Evolutionary conservation across 1,284 basidiomycete species (phyloP).

Genomic region (Tausonia pullulans): DNA sequence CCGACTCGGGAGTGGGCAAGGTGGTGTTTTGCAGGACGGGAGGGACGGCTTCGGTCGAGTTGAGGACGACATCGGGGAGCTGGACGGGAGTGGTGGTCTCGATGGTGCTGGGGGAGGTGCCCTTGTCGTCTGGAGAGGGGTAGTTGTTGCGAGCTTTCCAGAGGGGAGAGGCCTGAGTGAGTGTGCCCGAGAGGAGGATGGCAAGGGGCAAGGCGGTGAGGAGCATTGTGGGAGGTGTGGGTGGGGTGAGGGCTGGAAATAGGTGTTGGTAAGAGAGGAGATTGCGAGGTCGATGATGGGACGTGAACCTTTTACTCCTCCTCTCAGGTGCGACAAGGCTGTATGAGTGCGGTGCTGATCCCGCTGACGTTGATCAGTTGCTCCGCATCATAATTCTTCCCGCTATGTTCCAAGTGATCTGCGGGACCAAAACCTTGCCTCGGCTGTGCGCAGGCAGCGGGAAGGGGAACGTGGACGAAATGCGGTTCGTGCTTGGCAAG

Average conservation of each 20-base stretch:
- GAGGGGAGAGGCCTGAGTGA: neutral
- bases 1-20: neutral
- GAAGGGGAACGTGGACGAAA: too few relatives aligned
- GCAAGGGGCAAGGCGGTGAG: neutral
- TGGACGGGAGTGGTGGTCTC: neutral
- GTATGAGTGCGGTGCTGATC: too few relatives aligned
- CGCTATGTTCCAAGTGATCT: too few relatives aligned
- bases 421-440: too few relatives aligned
- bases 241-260: neutral
- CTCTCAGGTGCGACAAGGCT: too few relatives aligned
- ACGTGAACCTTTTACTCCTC: too few relatives aligned
- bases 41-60: neutral
- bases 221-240: neutral
- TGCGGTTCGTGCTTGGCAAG: too few relatives aligned
- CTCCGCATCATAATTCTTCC: too few relatives aligned
- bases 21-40: neutral
- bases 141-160: neutral
- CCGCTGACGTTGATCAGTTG: too few relatives aligned
- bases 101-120: neutral
- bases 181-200: neutral
- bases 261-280: neutral
- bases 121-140: neutral
- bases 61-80: slow-evolving; percentile 9
- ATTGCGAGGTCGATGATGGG: too few relatives aligned
- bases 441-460: too few relatives aligned